These are phyloP conservation scores for Dacryopinax primogenitus DNA, from an alignment of 768 basidiomycete genomes.

Conservation along the genomic window DNA sequence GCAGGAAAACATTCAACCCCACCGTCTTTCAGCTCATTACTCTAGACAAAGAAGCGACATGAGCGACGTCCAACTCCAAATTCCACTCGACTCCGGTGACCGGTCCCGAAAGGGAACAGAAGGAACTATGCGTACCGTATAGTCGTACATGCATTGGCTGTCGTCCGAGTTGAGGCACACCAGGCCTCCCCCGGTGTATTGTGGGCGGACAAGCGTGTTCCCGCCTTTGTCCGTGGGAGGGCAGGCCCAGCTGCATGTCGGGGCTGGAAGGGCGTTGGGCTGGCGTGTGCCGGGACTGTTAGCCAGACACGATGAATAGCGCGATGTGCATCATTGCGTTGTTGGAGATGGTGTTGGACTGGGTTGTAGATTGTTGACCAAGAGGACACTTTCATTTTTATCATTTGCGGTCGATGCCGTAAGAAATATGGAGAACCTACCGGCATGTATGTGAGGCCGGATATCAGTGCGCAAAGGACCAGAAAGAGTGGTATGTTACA, in stretches of 20 bases:
- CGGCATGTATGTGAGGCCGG: too few relatives aligned
- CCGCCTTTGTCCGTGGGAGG: background rate
- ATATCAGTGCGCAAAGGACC: background rate
- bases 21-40: background rate
- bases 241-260: background rate
- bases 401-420: too few relatives aligned
- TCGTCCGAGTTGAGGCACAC: background rate
- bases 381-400: too few relatives aligned
- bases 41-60: background rate
- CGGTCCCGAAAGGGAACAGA: background rate
- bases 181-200: background rate
- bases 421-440: background rate
- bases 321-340: too few relatives aligned
- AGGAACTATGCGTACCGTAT: background rate
- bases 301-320: background rate
- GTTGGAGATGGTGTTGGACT: too few relatives aligned
- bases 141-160: background rate
- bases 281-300: background rate
- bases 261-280: background rate
- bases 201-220: background rate
- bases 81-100: background rate
- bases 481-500: background rate
- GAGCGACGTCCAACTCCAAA: too few relatives aligned
- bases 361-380: too few relatives aligned
- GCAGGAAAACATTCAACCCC: background rate